Evolutionary conservation across 371 early-diverging fungal species (phyloP), one percentile per base, ranked within the genome.

Genomic region (Mucor lusitanicus): DNA sequence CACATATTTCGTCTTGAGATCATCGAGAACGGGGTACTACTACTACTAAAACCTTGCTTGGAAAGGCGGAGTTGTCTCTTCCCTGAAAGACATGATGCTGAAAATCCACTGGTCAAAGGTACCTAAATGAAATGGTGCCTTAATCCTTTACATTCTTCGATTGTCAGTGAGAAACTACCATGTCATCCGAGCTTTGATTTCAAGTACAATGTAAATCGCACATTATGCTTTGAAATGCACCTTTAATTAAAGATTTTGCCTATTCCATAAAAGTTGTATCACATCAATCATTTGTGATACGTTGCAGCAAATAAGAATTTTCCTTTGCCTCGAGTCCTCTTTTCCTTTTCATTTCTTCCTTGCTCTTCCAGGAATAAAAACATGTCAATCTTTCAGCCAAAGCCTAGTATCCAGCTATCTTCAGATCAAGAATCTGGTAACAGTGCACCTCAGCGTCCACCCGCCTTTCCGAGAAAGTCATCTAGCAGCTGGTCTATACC

Each of bases 401-500:
- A 42, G 27, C 15, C 39, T 13, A 37, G 11, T 28, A 59, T 59
- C 6, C 60, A 42, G 9, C 27, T 59, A 19, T 25, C 42, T 3
- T 17, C 27, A 37, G 42, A 37, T 3, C 25, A 59, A 42, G 60
- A 23, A 13, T 17, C 17, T 3, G 1, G 3, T 2, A 48, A 21
- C n/a, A 55, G 15, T 55, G 13, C 55, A 15, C 13, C 21, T 42
- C 42, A 40, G 27, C 40, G 42, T n/a, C 42, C 40, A 19, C 7
- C 12, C 15, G 4, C 17, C 1, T 35, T 37, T 21, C 15, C 60
- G 21, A 59, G 60, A 61, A 50, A 50, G 12, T 48, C 61, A 19
- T 46, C 48, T 12, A 46, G n/a, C 6, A 46, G n/a, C 6, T 65
- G 65, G 65, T 53, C 46, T 33, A 58, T 70, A 32, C 61, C 71